Percentiles rank a stretch among this genome's conserved stretches.
Evolutionary conservation across 2,329 filamentous ascomycete species (phyloP).

Genomic region (Arthrinium puccinioides): DNA sequence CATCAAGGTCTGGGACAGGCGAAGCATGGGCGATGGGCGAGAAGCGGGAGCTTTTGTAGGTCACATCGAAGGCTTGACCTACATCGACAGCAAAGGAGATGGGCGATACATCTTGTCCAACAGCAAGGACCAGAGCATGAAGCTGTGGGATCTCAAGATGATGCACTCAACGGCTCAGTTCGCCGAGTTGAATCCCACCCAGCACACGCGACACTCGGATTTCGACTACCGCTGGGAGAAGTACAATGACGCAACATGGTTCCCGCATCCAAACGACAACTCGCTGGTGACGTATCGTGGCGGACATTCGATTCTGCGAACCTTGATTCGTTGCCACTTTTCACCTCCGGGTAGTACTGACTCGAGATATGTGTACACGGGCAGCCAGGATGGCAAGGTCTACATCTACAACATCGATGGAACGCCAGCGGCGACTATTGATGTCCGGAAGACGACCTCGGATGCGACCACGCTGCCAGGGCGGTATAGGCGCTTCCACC

Average conservation of each 20-base stretch:
- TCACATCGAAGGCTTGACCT: constrained; percentile 60
- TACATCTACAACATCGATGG: constrained; percentile 93
- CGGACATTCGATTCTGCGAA: constrained; percentile 81
- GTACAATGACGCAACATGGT: constrained; percentile 60
- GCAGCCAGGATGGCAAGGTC: constrained; percentile 81
- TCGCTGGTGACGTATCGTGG: constrained; percentile 90
- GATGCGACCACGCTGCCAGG: constrained; percentile 51
- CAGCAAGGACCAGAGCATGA: constrained; percentile 94
- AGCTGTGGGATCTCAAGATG: constrained; percentile 90
- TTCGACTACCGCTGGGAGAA: constrained; percentile 70
- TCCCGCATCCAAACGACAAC: constrained; percentile 76
- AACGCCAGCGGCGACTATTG: constrained; percentile 68
- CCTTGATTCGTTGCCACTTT: constrained; percentile 92
- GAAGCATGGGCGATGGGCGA: constrained; percentile 81
- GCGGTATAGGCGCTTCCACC: constrained; percentile 45
- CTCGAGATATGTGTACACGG: constrained; percentile 87
- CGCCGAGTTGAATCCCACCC: constrained; percentile 45
- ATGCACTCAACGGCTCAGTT: constrained; percentile 70
- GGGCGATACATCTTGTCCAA: constrained; percentile 85
- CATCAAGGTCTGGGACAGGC: constrained; percentile 91
- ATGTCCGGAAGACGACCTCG: constrained; percentile 66
- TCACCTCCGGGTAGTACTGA: constrained; percentile 80
- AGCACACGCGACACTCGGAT: constrained; percentile 42
- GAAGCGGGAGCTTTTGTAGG: constrained; percentile 60
- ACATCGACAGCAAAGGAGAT: constrained; percentile 64